These are phyloP conservation scores for Nakazawaea molendinolei DNA, from an alignment of 805 yeast genomes.

Conservation along the genomic window DNA sequence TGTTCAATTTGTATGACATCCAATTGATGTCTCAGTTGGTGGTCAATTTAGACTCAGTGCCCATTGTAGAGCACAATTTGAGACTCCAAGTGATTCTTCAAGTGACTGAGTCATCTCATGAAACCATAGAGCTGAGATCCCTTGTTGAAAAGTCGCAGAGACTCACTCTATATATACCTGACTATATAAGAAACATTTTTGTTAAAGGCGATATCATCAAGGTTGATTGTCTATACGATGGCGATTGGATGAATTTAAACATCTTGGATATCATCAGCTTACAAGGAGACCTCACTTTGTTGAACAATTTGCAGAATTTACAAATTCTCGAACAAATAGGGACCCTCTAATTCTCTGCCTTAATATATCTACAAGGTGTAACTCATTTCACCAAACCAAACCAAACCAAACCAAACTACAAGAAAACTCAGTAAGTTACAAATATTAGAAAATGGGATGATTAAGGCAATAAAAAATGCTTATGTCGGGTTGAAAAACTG, in stretches of 20 bases:
- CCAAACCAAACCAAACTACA: too few species aligned
- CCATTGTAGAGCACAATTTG: too few species aligned
- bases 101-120: background rate
- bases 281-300: constrained; percentile 7
- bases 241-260: constrained; percentile 6
- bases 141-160: background rate
- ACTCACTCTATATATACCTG: background rate
- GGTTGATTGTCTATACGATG: constrained; percentile 12
- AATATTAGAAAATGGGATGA: too few species aligned
- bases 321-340: constrained; percentile 6
- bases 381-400: too few species aligned
- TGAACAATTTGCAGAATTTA: constrained; percentile 6
- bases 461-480: background rate
- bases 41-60: background rate
- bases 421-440: too few species aligned
- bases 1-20: too few species aligned
- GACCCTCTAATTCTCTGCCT: background rate
- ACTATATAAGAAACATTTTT: background rate
- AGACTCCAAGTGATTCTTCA: constrained; percentile 7
- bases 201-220: constrained; percentile 11
- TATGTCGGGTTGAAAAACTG: constrained; percentile 37
- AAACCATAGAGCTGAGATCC: background rate
- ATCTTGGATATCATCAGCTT: background rate
- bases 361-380: too few species aligned
- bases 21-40: constrained; percentile 7